Percentiles rank a stretch among this genome's conserved stretches.
phyloP scores from a whole-genome alignment of 805 yeast species.

The Phaffomyces thermotolerans region DNA sequence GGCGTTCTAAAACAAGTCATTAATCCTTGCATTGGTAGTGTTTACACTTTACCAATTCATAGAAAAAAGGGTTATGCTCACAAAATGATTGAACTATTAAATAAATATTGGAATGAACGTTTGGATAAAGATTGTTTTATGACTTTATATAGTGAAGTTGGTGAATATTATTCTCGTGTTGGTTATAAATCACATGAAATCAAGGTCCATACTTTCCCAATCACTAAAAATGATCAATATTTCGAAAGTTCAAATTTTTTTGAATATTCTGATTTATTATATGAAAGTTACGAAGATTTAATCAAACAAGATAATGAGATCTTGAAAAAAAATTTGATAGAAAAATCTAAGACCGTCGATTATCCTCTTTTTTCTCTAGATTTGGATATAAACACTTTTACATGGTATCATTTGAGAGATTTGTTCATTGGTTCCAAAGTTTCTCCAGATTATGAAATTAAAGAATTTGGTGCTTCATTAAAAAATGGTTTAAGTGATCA shows the following conservation, averaged over 20 bases:
- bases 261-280: constrained; percentile 18
- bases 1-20: constrained; percentile 25
- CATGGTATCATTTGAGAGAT: constrained; percentile 39
- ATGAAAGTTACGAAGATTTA: constrained; percentile 26
- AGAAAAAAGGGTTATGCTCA: constrained; percentile 53
- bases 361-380: constrained; percentile 25
- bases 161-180: constrained; percentile 53
- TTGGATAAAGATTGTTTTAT: constrained; percentile 28
- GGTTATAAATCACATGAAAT: constrained; percentile 46
- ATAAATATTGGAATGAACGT: constrained; percentile 27
- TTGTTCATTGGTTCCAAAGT: constrained; percentile 27
- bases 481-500: constrained; percentile 24
- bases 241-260: constrained; percentile 9
- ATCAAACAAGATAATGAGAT: constrained; percentile 22
- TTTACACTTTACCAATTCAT: constrained; percentile 40
- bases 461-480: constrained; percentile 25
- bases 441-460: constrained; percentile 7
- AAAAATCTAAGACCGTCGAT: constrained; percentile 14
- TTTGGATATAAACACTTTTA: constrained; percentile 31
- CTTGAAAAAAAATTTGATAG: constrained; percentile 16
- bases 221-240: background rate
- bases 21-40: constrained; percentile 49
- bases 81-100: constrained; percentile 35
- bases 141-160: constrained; percentile 67
- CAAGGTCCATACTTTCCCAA: constrained; percentile 25